A percentile compares a stretch with the other conserved stretches of the same genome.
phyloP scores from a whole-genome alignment of 768 basidiomycete species.

The Austroboletus eburneus region DNA sequence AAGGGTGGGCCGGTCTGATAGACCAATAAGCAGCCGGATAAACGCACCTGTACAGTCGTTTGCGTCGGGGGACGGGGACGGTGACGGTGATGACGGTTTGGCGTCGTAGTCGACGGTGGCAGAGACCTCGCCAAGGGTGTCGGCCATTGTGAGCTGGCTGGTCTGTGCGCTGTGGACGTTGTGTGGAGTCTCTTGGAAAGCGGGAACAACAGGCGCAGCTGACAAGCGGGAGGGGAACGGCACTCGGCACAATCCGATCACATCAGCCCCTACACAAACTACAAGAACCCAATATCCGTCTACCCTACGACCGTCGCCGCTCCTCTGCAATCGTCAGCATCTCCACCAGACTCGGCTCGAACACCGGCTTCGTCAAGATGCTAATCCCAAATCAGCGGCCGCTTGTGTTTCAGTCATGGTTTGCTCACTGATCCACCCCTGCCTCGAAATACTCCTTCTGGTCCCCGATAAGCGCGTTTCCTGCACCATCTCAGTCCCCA shows the following conservation, averaged over 20 bases:
- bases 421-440: constrained; percentile 66
- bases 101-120: constrained; percentile 12
- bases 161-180: constrained; percentile 30
- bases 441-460: constrained; percentile 75
- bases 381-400: constrained; percentile 36
- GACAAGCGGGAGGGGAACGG: constrained; percentile 28
- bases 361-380: constrained; percentile 76
- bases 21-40: constrained; percentile 24
- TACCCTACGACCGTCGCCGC: constrained; percentile 32
- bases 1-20: constrained; percentile 22
- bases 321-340: constrained; percentile 43
- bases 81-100: constrained; percentile 24
- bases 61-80: constrained; percentile 44
- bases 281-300: background rate
- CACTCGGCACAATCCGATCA: constrained; percentile 33
- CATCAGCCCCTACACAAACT: background rate
- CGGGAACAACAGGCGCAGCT: constrained; percentile 32
- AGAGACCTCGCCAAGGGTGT: constrained; percentile 19
- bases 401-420: too few relatives aligned
- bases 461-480: constrained; percentile 54
- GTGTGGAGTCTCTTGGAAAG: constrained; percentile 20
- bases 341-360: constrained; percentile 47
- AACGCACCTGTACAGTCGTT: constrained; percentile 40
- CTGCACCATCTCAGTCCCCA: constrained; percentile 28
- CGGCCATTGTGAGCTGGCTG: constrained; percentile 25